Evolutionary conservation across 73 alveolate species (phyloP), one percentile per base, ranked within the genome.

Genomic region (Paramecium octaurelia): DNA sequence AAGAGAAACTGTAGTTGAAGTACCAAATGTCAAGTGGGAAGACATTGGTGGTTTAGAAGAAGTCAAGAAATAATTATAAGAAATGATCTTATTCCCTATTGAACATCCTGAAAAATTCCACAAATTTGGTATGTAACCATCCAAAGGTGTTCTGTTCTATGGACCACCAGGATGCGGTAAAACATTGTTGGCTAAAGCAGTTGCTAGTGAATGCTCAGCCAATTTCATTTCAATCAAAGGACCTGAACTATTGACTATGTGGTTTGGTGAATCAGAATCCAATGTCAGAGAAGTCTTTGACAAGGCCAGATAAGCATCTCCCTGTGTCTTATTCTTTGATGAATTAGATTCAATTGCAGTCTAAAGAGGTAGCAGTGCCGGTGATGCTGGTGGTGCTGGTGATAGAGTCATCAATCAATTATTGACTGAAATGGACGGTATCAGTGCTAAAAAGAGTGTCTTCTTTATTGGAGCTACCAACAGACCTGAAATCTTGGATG

Each of bases 41-140:
- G 99, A 98, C 93, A 98, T 98, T 73, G 99, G 99, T n/a, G 99
- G 99, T 54, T 95, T 97, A 86, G 99, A 97, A 93, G 99, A 98
- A 60, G 97, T 95, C 48, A 98, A 98, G 97, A 95, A 96, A 89
- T 68, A 96, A 86, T 93, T 98, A 60, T 97, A 97, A 95, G 99
- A 98, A 94, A 96, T 97, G 98, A 98, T 98, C 86, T 93, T 98
- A 64, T 97, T 96, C 94, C 99, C 99, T 73, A 96, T 98, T 92
- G 99, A 98, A 83, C 99, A 98, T 92, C 99, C 99, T 18, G 97
- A 92, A 85, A 94, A 94, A 89, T 94, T 94, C 95, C 93, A 92
- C 58, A 94, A 94, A 87, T 94, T 94, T 46, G 97, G 97, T 94
- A 98, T 96, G 95, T 71, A 92, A 69, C 96, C 97, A 38, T 83